Percentiles rank a stretch among this genome's conserved stretches.
phyloP scores from a whole-genome alignment of 2,329 filamentous ascomycete genomes.

The Monilinia fructigena region DNA sequence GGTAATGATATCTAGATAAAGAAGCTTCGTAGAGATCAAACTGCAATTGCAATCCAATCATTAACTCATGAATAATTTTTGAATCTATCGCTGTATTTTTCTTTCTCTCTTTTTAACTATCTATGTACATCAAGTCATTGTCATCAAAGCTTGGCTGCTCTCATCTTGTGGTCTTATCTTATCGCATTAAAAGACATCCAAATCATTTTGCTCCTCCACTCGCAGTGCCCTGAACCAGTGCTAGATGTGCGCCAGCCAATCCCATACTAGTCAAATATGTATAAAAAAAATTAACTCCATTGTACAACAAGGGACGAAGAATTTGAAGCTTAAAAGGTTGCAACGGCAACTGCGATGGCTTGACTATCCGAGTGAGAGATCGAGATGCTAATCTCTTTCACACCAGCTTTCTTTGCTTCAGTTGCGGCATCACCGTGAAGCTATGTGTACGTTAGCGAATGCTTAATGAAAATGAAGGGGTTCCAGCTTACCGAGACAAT shows the following conservation, averaged over 20 bases:
- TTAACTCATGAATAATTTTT: not conserved
- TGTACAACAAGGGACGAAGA: slow-evolving; percentile 24
- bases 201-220: slow-evolving; percentile 18
- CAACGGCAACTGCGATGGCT: slow-evolving; percentile 89
- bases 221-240: slow-evolving; percentile 5
- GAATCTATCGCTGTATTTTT: not conserved
- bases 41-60: too few species aligned
- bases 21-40: not conserved
- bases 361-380: slow-evolving; percentile 95
- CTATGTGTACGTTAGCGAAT: slow-evolving; percentile 47
- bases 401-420: slow-evolving; percentile 80
- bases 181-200: slow-evolving; percentile 18
- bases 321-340: slow-evolving; percentile 58
- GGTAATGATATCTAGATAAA: too few species aligned
- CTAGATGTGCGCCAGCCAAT: slow-evolving; percentile 21
- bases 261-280: slow-evolving; percentile 17
- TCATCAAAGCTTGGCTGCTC: slow-evolving; percentile 2
- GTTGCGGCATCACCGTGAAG: slow-evolving; percentile 80
- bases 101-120: slow-evolving; percentile 3
- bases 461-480: slow-evolving; percentile 14
- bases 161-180: slow-evolving; percentile 16
- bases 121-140: slow-evolving; percentile 20
- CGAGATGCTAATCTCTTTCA: slow-evolving; percentile 86
- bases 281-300: slow-evolving; percentile 17
- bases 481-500: slow-evolving; percentile 70